Percentiles rank a stretch among this genome's conserved stretches.
Evolutionary conservation across 164 flowering plant genomes (phyloP).

Genomic region (Tetracentron sinense): DNA sequence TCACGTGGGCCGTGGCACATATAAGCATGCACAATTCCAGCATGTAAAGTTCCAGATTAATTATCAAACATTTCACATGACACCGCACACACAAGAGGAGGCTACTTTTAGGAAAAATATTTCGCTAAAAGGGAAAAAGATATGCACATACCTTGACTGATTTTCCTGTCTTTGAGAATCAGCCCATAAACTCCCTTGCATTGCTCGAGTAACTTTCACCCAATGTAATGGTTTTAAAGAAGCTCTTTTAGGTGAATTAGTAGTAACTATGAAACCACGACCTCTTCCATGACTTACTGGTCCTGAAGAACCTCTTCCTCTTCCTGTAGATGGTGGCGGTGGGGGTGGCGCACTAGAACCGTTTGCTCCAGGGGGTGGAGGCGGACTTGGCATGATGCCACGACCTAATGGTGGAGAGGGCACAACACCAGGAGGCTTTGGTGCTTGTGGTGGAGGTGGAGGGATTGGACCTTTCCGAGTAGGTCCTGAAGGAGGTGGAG

Average conservation of each 20-base stretch:
- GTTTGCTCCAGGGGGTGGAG: constrained; percentile 54
- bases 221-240: constrained; percentile 88
- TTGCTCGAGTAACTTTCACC: constrained; percentile 93
- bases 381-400: constrained; percentile 37
- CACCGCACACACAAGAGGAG: background rate
- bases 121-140: background rate
- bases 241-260: constrained; percentile 56
- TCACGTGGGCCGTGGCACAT: too few relatives aligned
- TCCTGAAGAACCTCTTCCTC: constrained; percentile 49
- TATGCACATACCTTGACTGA: constrained; percentile 52
- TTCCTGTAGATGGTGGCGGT: constrained; percentile 64
- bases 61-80: background rate
- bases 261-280: constrained; percentile 33
- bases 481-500: constrained; percentile 35
- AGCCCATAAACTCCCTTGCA: constrained; percentile 98
- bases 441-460: constrained; percentile 49
- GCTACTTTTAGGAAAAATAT: background rate
- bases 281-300: constrained; percentile 46
- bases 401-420: constrained; percentile 48
- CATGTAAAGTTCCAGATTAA: background rate
- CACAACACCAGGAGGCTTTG: constrained; percentile 38
- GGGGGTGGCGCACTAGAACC: constrained; percentile 50
- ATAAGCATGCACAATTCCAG: too few relatives aligned
- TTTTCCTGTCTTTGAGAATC: constrained; percentile 73
- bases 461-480: constrained; percentile 25